Conservation (phyloP, 2,329 filamentous ascomycete species). For the Calonectria montana region DNA sequence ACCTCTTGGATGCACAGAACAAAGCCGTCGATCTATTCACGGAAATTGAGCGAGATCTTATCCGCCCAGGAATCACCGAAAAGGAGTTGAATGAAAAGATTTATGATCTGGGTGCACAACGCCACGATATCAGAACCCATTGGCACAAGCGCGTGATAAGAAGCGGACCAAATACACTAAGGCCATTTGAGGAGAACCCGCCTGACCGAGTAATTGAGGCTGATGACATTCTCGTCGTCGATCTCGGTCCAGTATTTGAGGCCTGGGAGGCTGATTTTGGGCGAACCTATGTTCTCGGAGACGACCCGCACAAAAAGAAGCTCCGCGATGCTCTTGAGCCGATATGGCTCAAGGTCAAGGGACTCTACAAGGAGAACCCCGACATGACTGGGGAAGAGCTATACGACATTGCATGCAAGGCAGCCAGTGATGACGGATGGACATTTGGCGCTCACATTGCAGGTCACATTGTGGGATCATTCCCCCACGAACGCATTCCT, state of each 20-base stretch:
- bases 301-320: slow-evolving; percentile 56
- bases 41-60: slow-evolving; percentile 57
- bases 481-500: slow-evolving; percentile 63
- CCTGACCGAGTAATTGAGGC: slow-evolving; percentile 58
- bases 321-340: slow-evolving; percentile 60
- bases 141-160: slow-evolving; percentile 65
- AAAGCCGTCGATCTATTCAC: slow-evolving; percentile 46
- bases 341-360: slow-evolving; percentile 58
- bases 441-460: slow-evolving; percentile 57
- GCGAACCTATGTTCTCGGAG: slow-evolving; percentile 62
- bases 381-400: slow-evolving; percentile 61
- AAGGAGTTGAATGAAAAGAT: slow-evolving; percentile 60
- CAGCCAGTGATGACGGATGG: slow-evolving; percentile 54
- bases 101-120: slow-evolving; percentile 45
- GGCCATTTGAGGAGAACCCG: slow-evolving; percentile 60
- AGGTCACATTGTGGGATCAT: slow-evolving; percentile 62
- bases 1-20: slow-evolving; percentile 8
- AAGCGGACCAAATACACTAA: slow-evolving; percentile 61
- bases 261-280: slow-evolving; percentile 66
- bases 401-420: slow-evolving; percentile 55
- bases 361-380: slow-evolving; percentile 49
- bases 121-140: slow-evolving; percentile 56
- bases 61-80: slow-evolving; percentile 60
- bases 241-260: slow-evolving; percentile 64
- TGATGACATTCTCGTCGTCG: slow-evolving; percentile 64